Evolutionary conservation across 306 rosid genomes (phyloP), one percentile per base, ranked within the genome.

Genomic region (Prunus mongolica): DNA sequence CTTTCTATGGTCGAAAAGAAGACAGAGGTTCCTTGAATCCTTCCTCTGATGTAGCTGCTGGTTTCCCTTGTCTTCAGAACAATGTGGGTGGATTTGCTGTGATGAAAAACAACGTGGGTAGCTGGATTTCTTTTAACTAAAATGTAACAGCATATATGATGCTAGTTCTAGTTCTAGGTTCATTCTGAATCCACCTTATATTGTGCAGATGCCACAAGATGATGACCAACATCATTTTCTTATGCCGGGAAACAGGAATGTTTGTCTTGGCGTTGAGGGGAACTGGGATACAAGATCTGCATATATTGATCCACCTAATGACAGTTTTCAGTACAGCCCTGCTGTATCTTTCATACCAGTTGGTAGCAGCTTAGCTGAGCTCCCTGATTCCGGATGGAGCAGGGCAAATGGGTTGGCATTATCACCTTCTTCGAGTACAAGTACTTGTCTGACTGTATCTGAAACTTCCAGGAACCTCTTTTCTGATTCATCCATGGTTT

Each of bases 21-120:
- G 24, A 65, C 27, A 46, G 52, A 67, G 68, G 51, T 68, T 76
- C 52, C 67, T 60, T 30, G 34, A 38, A 65, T 81, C 54, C 76
- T 64, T 67, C 58, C 74, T 60, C 77, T 61, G 67, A 60, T 30
- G 58, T 52, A 63, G 81, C 76, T 71, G 32, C 13, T 67, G 61
- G 62, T 41, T 22, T 56, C 20, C 27, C 86, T 76, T 80, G 68
- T 61, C 72, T 66, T 80, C 85, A 69, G 65, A 78, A 78, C 51
- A 72, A 52, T 34, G 63, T 41, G 51, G 71, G 22, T 79, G 50
- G 72, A 32, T 52, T 65, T 12, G 24, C 65, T 20, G 12, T 22
- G 78, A 18, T 74, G 32, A 58, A 57, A 61, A 73, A 67, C 32
- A 66, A 72, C 52, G 76, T 69, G 11, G 57, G 60, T 76, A 78